Base-by-base conservation (phyloP, 1,139 yeast species). In the Saccharomyces hybrid region DNA sequence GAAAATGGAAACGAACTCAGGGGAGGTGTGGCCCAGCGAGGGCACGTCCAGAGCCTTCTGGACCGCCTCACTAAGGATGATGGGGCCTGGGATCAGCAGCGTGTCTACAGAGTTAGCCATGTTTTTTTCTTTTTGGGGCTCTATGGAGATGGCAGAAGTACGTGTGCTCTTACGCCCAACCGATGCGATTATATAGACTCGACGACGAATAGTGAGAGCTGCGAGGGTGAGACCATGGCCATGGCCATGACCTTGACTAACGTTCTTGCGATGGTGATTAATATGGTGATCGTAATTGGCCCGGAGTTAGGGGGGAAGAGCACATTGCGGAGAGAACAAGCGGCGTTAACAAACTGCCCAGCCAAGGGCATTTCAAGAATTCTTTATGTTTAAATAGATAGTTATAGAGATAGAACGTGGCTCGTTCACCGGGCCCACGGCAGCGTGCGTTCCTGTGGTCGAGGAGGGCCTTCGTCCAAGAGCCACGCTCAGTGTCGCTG, bases 71-170 rank as follows among this genome's bases (percentile, higher is more conserved):
- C 91, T 84, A 71, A 91, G 84, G 71, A 88, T 95, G 69, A 91
- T 87, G 57, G 98, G 97, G 51, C 98, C 98, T 46, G 97, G 98
- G 63, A 90, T 88, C 76, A 90, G 75, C 62, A 90, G 78, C 14
- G 69, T 58, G 53, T 66, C 63, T 26, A 51, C 55, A 51, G 44
- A 32, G 26, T 25, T 46, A n/a, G 53, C 25, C 49, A 47, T 46
- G 26, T 44, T 44, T 46, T 16, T 16, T 16, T 16, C 2, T 16
- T 16, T 3, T 2, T 27, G 4, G 3, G 29, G 29, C 4, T 27
- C 1, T 27, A 4, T 27, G 2, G 9, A 4, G 5, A 2, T 5
- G 44, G 20, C 20, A 16, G 20, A 16, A 2, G 20, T 16, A 2
- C 20, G 2, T 16, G 20, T 16, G 20, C 20, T 16, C 20, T 16